Base-by-base conservation (phyloP, 495 filamentous ascomycete species). In the Xanthoparmelia taractica region DNA sequence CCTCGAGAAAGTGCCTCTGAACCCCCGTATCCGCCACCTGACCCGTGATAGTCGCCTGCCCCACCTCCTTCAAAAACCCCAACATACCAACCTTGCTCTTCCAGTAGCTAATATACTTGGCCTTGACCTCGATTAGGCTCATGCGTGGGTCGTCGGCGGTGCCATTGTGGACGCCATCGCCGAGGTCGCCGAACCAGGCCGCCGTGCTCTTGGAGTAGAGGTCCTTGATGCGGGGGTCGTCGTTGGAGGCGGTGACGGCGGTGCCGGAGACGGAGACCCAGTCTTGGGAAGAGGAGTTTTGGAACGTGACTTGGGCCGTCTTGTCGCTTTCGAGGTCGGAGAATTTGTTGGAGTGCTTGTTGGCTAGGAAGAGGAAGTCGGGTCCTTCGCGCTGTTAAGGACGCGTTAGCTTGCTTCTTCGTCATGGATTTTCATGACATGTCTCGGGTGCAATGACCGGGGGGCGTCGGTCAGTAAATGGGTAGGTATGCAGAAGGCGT, bases 91-190 rank as follows among this genome's bases (percentile, higher is more conserved):
- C 64, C 23, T 66, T 72, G 33, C 37, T 48, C 48, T 71, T 69
- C 70, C 70, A 72, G 43, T 72, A 71, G 18, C 61, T 61, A 12
- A 72, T 64, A 55, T 72, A 69, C 48, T 71, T 77, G 36, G 82
- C 80, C 75, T 81, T 82, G 37, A 91, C 82, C 60, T 81, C 80
- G 59, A 93, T 88, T 52, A 92, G 69, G 33, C 78, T 82, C 70
- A 78, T 76, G 8, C 77, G 57, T 27, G 77, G 77, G 63, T 79
- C 77, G 6, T 77, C 71, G 0, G 71, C 57, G 11, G 57, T 67
- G 4, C 74, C 77, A 52, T 65, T 70, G 52, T 79, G 77, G 47
- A 69, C 69, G 31, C 77, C 77, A 65, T 78, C 77, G 7, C 74
- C 74, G 36, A 79, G 60, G 66, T 79, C 76, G 8, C 76, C 77